Evolutionary conservation across 768 basidiomycete genomes (phyloP).

Genomic region (Tricholomella constricta): DNA sequence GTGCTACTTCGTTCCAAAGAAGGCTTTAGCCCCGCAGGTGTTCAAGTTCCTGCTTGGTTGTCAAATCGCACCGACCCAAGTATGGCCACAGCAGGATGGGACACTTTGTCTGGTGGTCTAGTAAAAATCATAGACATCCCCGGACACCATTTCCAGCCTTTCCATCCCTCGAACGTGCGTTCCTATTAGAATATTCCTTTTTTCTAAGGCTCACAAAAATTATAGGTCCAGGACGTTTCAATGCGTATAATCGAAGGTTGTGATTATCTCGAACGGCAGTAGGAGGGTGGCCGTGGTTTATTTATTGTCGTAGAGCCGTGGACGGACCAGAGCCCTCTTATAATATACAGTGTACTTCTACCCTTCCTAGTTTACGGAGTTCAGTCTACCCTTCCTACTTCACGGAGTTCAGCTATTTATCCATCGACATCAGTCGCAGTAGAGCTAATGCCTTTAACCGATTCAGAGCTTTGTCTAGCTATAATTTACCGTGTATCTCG

Average conservation of each 20-base stretch:
- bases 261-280: constrained; percentile 13
- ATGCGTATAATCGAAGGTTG: constrained; percentile 32
- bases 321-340: too few relatives aligned
- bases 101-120: constrained; percentile 34
- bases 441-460: too few relatives aligned
- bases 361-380: not conserved
- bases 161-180: constrained; percentile 51
- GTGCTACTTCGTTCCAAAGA: constrained; percentile 57
- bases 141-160: constrained; percentile 67
- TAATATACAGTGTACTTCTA: not conserved
- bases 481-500: too few relatives aligned
- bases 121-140: constrained; percentile 57
- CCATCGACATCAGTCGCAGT: not conserved
- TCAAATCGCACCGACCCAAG: constrained; percentile 41
- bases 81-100: constrained; percentile 47
- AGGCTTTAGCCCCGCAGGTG: constrained; percentile 37
- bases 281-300: not conserved
- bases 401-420: too few relatives aligned
- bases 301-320: not conserved
- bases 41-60: constrained; percentile 54
- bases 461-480: too few relatives aligned
- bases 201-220: not conserved
- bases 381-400: too few relatives aligned
- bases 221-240: constrained; percentile 32
- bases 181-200: not conserved